Percentiles rank a stretch among this genome's conserved stretches.
Conservation (phyloP, 352 stramenopile species). For the Phytophthora nicotianae region DNA sequence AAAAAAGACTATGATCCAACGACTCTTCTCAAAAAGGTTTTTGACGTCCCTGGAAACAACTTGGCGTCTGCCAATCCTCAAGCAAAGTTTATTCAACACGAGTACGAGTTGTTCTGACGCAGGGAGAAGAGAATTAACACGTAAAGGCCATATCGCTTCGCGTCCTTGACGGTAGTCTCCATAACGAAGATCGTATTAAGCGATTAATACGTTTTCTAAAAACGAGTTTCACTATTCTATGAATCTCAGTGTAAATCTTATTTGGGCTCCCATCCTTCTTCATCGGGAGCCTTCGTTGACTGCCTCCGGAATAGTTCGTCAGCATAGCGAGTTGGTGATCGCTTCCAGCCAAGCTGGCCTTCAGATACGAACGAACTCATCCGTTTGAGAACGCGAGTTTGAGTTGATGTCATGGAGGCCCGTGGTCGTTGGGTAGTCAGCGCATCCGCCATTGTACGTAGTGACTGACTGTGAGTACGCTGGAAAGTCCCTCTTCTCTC, state of each 20-base stretch:
- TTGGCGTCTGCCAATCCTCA: no score
- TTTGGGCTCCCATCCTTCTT: conserved; percentile 21
- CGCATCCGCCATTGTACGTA: conserved; percentile 22
- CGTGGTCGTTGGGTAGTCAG: conserved; percentile 8
- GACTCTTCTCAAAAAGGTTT: no score
- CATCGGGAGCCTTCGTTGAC: conserved; percentile 7
- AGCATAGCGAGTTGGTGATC: conserved; percentile 34
- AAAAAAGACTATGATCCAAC: no score
- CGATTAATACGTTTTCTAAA: no score
- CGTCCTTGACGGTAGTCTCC: no score
- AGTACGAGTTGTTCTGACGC: no score
- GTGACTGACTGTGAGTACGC: conserved; percentile 24
- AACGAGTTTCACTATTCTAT: no score
- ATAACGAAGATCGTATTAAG: no score
- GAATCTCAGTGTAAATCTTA: not conserved
- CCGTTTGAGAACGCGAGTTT: conserved; percentile 20
- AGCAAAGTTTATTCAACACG: no score
- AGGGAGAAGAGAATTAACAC: no score
- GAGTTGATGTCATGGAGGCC: not conserved
- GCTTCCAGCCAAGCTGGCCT: conserved; percentile 4
- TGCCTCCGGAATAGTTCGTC: conserved; percentile 29
- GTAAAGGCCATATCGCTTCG: no score
- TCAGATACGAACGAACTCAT: conserved; percentile 37
- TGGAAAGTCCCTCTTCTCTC: conserved; percentile 21
- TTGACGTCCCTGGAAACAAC: no score